A percentile compares a stretch with the other conserved stretches of the same genome.
Evolutionary conservation across 768 basidiomycete genomes (phyloP).

Genomic region (Scleroderma bovista): DNA sequence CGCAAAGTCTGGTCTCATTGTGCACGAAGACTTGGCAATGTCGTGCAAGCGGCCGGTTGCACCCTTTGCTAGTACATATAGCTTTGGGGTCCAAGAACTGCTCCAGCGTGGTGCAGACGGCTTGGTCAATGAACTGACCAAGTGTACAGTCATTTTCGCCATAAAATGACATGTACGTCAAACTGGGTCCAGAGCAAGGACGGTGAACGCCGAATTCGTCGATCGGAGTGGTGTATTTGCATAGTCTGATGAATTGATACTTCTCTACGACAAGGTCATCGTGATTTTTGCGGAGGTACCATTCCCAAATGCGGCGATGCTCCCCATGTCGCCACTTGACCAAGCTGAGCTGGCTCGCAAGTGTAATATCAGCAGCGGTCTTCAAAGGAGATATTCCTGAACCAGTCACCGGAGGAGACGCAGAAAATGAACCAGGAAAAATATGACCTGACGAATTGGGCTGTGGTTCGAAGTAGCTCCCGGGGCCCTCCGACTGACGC

Average conservation of each 20-base stretch:
- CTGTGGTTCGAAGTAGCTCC: slow-evolving; percentile 41
- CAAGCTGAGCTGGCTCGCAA: slow-evolving; percentile 66
- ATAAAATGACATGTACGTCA: slow-evolving; percentile 82
- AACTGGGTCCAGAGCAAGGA: slow-evolving; percentile 69
- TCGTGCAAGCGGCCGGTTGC: slow-evolving; percentile 70
- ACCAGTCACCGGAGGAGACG: slow-evolving; percentile 28
- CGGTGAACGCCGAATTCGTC: slow-evolving; percentile 62
- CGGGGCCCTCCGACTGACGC: slow-evolving; percentile 25
- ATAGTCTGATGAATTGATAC: slow-evolving; percentile 83
- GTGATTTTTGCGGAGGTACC: slow-evolving; percentile 83
- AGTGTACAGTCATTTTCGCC: slow-evolving; percentile 90
- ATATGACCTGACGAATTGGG: slow-evolving; percentile 25
- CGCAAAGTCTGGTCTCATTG: slow-evolving; percentile 73
- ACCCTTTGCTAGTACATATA: slow-evolving; percentile 78
- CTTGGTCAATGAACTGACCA: slow-evolving; percentile 87
- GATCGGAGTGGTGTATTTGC: slow-evolving; percentile 75
- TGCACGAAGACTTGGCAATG: slow-evolving; percentile 93
- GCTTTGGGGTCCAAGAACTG: slow-evolving; percentile 72
- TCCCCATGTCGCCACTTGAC: slow-evolving; percentile 82
- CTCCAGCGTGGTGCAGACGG: slow-evolving; percentile 59
- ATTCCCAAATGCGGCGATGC: slow-evolving; percentile 88
- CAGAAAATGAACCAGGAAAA: slow-evolving; percentile 25
- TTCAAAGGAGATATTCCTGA: slow-evolving; percentile 44
- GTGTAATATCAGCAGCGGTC: slow-evolving; percentile 60
- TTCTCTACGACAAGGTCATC: slow-evolving; percentile 90